phyloP scores from a whole-genome alignment of 2,329 filamentous ascomycete species.

The Fusarium coicis region DNA sequence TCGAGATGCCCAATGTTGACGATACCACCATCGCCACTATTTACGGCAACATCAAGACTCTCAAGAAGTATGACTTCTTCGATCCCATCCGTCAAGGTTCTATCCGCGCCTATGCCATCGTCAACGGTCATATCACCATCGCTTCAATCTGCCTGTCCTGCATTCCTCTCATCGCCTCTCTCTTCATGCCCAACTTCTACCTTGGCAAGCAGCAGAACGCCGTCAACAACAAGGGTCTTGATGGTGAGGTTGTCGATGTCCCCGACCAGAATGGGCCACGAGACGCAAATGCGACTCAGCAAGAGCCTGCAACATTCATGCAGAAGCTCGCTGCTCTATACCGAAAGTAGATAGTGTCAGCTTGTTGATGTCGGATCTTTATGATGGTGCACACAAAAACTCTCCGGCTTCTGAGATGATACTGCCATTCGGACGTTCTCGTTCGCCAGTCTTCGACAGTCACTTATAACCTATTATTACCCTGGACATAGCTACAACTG shows the following conservation, averaged over 20 bases:
- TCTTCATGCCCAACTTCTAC: constrained; percentile 56
- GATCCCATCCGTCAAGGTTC: constrained; percentile 51
- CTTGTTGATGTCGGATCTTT: accelerated
- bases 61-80: constrained; percentile 47
- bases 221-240: constrained; percentile 48
- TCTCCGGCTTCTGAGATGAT: too few species aligned
- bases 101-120: constrained; percentile 50
- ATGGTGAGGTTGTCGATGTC: constrained; percentile 44
- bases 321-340: constrained; percentile 21
- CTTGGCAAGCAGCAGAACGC: constrained; percentile 51
- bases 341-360: background rate
- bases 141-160: constrained; percentile 45
- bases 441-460: too few species aligned
- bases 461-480: too few species aligned
- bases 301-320: constrained; percentile 1
- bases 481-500: background rate
- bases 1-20: constrained; percentile 45
- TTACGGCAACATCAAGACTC: constrained; percentile 50
- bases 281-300: background rate
- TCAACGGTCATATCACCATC: constrained; percentile 51
- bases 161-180: constrained; percentile 49
- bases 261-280: constrained; percentile 12
- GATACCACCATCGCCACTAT: constrained; percentile 42
- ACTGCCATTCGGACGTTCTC: accelerated
- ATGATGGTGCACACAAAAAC: accelerated